Base-by-base conservation (phyloP, 768 basidiomycete genomes). In the Boletus huronensis region DNA sequence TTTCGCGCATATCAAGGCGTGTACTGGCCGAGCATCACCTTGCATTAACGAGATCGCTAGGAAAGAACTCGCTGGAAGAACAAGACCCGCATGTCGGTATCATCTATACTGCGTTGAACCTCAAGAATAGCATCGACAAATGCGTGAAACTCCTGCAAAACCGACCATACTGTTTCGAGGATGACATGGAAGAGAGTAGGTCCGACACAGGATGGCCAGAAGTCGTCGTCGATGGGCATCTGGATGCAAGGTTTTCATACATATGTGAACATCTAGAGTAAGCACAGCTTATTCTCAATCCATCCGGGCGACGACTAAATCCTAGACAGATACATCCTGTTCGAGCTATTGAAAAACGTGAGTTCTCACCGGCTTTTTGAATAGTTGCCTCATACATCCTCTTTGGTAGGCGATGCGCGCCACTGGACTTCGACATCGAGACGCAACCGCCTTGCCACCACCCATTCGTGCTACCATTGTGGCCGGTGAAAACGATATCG, bases 21-120 rank as follows among this genome's bases (percentile, higher is more conserved):
- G 93, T 96, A 31, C 79, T 96, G 23, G 89, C 84, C 5, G 90
- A 94, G 66, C 93, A 96, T 60, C 93, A 96, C 61, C 82, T 94
- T 50, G 88, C 90, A 2, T 76, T 96, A 6, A 88, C 91, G 7
- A 77, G 81, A 53, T 80, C 78, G 26, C 75, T 82, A 53, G 68
- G 71, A 32, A 58, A 57, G 19, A 70, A 68, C 60, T 63, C 52
- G 53, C 55, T 58, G 71, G 78, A 43, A 67, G 66, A 28, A 8
- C 73, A 67, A 44, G 82, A 84, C 60, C 80, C 81, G 7, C 83
- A 87, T 64, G 90, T 95, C 19, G 93, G 93, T 6, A 86, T 95
- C 52, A 93, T 95, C 45, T 87, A 84, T 61, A 93, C 91, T 1
- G 81, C 80, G 2, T 71, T 95, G 46, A 79, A 82, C 59, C 80